Percentiles rank a stretch among this genome's conserved stretches.
These are phyloP conservation scores for Boletus pseudopeckii DNA, from an alignment of 768 basidiomycete species.

Conservation along the genomic window DNA sequence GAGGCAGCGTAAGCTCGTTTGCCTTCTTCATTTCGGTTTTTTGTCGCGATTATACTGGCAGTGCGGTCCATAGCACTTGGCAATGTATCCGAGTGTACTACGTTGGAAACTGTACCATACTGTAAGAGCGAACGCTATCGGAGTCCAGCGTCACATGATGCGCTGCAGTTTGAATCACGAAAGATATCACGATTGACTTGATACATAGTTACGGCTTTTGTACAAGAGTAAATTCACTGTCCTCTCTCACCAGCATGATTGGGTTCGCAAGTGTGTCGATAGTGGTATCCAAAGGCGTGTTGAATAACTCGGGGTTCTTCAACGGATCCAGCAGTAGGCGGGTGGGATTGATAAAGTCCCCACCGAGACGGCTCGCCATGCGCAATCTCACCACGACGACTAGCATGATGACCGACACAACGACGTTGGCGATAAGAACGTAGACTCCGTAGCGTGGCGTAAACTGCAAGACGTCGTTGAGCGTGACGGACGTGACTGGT, in stretches of 20 bases:
- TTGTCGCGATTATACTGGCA: not conserved
- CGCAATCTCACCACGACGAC: not conserved
- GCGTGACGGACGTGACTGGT: not conserved
- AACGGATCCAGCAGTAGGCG: conserved; percentile 1
- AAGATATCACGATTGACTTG: not conserved
- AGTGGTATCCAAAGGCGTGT: not conserved
- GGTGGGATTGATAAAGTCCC: conserved; percentile 1
- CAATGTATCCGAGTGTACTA: not conserved
- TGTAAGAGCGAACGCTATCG: not conserved
- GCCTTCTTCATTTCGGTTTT: not conserved
- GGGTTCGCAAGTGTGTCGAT: conserved; percentile 1
- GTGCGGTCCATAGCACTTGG: not conserved
- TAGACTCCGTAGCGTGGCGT: not conserved
- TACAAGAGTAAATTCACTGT: not conserved
- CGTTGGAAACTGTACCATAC: not conserved
- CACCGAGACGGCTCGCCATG: not conserved
- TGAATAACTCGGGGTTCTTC: conserved; percentile 3
- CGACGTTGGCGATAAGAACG: conserved; percentile 2
- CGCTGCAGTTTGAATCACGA: not conserved
- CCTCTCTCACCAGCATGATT: not conserved
- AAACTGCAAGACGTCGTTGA: not conserved
- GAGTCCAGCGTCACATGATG: not conserved
- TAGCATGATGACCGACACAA: not conserved
- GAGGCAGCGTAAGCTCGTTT: conserved; percentile 5
- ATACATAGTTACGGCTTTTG: not conserved